These are phyloP conservation scores for Limnanthes douglasii DNA, from an alignment of 345 rosid species.

Conservation along the genomic window DNA sequence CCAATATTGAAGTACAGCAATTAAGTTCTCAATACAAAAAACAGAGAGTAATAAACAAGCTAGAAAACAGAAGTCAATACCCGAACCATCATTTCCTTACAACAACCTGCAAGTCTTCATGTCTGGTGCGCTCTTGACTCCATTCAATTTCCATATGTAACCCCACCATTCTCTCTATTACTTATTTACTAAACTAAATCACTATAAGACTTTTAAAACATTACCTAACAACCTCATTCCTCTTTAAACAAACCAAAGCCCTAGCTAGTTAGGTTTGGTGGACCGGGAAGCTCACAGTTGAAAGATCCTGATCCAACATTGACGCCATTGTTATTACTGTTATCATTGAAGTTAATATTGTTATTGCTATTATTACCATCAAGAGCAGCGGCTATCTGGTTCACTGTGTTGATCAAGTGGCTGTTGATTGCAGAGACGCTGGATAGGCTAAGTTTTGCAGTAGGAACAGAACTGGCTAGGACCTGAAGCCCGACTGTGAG, in stretches of 20 bases:
- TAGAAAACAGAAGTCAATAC: conserved; percentile 97
- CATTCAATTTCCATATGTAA: neutral
- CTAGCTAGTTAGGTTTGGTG: conserved; percentile 12
- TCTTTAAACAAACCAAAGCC: neutral
- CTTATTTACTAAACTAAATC: conserved; percentile 18
- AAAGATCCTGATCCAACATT: too few species aligned
- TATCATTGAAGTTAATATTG: too few species aligned
- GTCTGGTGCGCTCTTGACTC: conserved; percentile 97
- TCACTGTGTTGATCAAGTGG: conserved; percentile 52
- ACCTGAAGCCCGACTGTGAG: conserved; percentile 80
- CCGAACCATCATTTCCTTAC: conserved; percentile 66
- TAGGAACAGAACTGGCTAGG: conserved; percentile 51
- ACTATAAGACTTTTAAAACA: neutral
- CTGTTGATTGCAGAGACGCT: conserved; percentile 44
- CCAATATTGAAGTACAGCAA: too few species aligned
- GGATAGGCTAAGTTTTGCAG: conserved; percentile 65
- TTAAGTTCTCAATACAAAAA: too few species aligned
- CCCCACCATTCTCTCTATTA: conserved; percentile 3
- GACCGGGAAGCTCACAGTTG: too few species aligned
- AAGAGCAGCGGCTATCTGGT: conserved; percentile 52
- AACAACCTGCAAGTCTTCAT: conserved; percentile 2
- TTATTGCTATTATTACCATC: conserved; percentile 10
- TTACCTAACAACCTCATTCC: conserved; percentile 20
- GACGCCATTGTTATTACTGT: too few species aligned
- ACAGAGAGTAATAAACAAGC: too few species aligned